Base-by-base conservation (phyloP, 2,329 filamentous ascomycete species). In the Trichoderma simmonsii region DNA sequence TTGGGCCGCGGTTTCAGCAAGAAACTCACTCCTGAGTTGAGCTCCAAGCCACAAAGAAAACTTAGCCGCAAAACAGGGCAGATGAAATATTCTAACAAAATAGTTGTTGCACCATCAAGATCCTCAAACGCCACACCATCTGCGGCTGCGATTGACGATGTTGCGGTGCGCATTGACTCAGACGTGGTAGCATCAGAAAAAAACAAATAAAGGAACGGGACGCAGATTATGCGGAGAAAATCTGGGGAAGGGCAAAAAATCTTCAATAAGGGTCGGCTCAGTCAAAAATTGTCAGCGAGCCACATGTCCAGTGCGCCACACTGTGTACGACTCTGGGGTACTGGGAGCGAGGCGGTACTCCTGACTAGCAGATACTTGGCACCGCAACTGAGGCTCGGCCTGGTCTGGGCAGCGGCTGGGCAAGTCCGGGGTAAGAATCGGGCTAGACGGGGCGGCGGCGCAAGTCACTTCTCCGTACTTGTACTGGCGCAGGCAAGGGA, bases 221-320 rank as follows among this genome's bases (percentile, higher is more conserved):
- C 36, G 66, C 54, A 59, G 56, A 69, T 51, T 32, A 69, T 69
- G 66, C 66, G 66, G 66, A 69, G 66, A 69, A 69, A 69, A 69
- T 62, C 66, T 62, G 66, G 66, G 66, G 66, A 69, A 69, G 39
- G 24, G 30, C 21, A 57, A 30, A 56, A 60, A 34, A 59, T 32
- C 28, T 32, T 30, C 34, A 61, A 61, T n/a, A 36, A 51, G 28
- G 39, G 39, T 43, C 39, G 26, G 28, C 18, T 60, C 39, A 24
- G 9, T 24, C 61, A 57, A 54, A 28, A 61, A 61, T 51, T 36
- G 57, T 24, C 12, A 9, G 21, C 54, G 18, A 43, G 34, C 65
- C 12, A 30, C 32, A 7, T 24, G 54, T 43, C 6, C 54, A 68
- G 65, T 59, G 65, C 65, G 54, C 54, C 34, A 26, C 65, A 68